Evolutionary conservation across 208 protist genomes (phyloP).

Genomic region (Trypanosomatidae sp.): DNA sequence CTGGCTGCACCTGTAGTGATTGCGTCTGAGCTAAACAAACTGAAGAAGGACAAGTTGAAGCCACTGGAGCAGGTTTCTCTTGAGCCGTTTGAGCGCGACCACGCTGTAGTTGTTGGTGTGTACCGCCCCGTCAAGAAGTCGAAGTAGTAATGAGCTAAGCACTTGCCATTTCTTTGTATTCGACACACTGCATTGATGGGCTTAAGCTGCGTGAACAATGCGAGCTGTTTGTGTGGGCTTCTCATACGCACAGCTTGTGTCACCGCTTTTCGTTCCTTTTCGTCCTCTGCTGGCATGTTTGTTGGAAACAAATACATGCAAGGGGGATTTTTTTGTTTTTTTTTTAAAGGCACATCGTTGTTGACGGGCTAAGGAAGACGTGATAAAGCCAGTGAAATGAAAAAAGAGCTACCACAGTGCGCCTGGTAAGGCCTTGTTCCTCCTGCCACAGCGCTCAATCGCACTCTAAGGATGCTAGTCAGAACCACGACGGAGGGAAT

Average conservation of each 20-base stretch:
- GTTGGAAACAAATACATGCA: neutral
- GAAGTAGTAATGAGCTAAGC: conserved; percentile 4
- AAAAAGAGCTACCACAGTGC: neutral
- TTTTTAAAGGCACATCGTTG: no score
- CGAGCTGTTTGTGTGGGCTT: conserved; percentile 1
- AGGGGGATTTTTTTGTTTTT: neutral
- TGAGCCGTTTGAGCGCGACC: conserved; percentile 99
- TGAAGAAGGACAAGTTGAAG: conserved; percentile 98
- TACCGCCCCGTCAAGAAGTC: conserved; percentile 89
- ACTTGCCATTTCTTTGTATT: conserved; percentile 4
- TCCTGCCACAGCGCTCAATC: neutral
- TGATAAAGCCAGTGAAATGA: neutral
- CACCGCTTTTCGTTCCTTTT: neutral
- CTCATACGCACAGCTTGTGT: neutral
- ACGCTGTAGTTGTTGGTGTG: conserved; percentile 97
- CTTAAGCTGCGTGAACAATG: neutral
- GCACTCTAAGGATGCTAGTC: neutral
- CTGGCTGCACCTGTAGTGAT: conserved; percentile 97
- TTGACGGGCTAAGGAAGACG: neutral
- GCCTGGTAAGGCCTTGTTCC: neutral
- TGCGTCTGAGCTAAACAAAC: conserved; percentile 96
- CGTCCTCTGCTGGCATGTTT: neutral
- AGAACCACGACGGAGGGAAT: neutral
- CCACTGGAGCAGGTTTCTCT: conserved; percentile 98
- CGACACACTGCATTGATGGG: neutral